Base-by-base conservation (phyloP, 331 rosid species). In the Cucumis variabilis region DNA sequence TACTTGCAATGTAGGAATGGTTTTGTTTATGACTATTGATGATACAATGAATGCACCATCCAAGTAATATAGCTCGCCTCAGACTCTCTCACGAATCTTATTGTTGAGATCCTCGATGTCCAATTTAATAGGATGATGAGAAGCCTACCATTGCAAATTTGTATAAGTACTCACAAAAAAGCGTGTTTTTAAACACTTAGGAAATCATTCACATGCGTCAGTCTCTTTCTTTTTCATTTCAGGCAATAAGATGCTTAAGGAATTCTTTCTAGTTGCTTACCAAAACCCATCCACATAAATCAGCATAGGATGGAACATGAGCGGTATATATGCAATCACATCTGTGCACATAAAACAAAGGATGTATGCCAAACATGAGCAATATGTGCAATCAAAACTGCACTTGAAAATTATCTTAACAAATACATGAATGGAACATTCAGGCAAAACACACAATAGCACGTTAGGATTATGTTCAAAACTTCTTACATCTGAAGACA, bases 241-340 rank as follows among this genome's bases (percentile, higher is more conserved):
- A 23, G 17, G 80, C 80, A 73, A 73, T 73, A 5, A 41, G 58
- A 44, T 14, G 5, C 13, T 8, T 14, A 46, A 76, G 14, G 16
- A 80, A 27, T 58, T 53, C 25, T 53, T 79, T 75, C 5, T 25
- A 48, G 37, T 51, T 37, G 77, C 90, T 62, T 87, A 88, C 92
- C 91, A 88, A 19, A 80, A 90, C 89, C 92, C 89, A 88, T 84
- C 91, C 92, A n/a, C 83, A 37, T 3, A 91, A 88, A 72, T 90
- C 91, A 24, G 92, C 91, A 72, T 86, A 90, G 33, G 92, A 90
- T 11, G 92, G 90, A 73, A 90, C 82, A 82, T 90, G 89, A 83
- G 92, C 89, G 5, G 89, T 88, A 79, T 58, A 79, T 58, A 88
- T 33, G 88, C 89, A 24, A 79, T 23, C 87, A 88, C 89, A 87